Evolutionary conservation across 2,329 filamentous ascomycete species (phyloP).

Genomic region (Trichoderma brevicompactum): DNA sequence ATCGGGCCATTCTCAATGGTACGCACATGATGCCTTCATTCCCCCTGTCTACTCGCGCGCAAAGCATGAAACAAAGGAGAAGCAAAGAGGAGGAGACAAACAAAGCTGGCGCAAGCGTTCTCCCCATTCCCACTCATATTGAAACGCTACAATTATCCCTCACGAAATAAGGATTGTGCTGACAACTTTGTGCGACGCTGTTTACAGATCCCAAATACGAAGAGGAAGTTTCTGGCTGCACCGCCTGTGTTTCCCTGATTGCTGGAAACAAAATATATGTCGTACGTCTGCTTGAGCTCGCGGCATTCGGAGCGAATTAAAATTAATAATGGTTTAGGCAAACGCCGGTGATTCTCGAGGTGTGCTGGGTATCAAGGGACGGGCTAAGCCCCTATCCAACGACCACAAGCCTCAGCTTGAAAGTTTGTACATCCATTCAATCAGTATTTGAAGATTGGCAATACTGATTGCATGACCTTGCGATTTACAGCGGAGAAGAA

Average conservation of each 20-base stretch:
- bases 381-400: slow-evolving; percentile 97
- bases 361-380: slow-evolving; percentile 93
- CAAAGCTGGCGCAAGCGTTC: not conserved
- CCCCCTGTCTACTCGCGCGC: slow-evolving; percentile 8
- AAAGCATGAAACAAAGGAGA: not conserved
- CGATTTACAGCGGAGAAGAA: slow-evolving; percentile 79
- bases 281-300: slow-evolving; percentile 63
- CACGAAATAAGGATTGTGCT: not conserved
- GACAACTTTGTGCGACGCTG: not conserved
- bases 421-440: slow-evolving; percentile 58
- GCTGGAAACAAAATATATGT: slow-evolving; percentile 92
- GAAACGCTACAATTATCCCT: not conserved
- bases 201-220: slow-evolving; percentile 88
- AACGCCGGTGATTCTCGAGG: slow-evolving; percentile 96
- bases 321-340: slow-evolving; percentile 61
- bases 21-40: slow-evolving; percentile 39
- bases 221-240: slow-evolving; percentile 97
- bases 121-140: not conserved
- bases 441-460: not conserved
- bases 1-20: slow-evolving; percentile 95
- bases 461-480: slow-evolving; percentile 31
- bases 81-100: not conserved
- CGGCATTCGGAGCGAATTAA: too few species aligned
- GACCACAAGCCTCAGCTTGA: slow-evolving; percentile 99
- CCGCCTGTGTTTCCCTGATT: slow-evolving; percentile 87